Base-by-base conservation (phyloP, 495 filamentous ascomycete genomes). In the Aspergillus bridgeri region DNA sequence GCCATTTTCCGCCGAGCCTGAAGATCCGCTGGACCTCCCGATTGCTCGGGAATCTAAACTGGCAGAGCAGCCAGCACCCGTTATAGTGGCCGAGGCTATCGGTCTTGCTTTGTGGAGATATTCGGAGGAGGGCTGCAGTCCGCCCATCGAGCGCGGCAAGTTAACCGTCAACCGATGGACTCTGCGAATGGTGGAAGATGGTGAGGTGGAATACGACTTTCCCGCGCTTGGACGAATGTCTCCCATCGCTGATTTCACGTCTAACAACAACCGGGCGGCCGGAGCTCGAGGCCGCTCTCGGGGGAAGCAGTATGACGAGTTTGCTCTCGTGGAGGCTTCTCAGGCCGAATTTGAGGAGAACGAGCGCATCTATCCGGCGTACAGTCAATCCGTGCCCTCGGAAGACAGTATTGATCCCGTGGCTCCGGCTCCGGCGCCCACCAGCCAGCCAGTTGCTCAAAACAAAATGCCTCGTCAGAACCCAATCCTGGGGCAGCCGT, bases 201-300 rank as follows among this genome's bases (percentile, higher is more conserved):
- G 89, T 8, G 94, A 99, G 65, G 89, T 97, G 3, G 94, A 99
- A 62, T 91, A 90, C 63, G 94, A 99, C 67, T 98, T 99, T 61
- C 92, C 92, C 5, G 84, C 94, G 0, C 76, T 98, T 7, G 85
- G 86, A 54, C 82, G 94, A 44, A 91, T 83, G 23, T 87, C 89
- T 61, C 83, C 87, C 0, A 85, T 98, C 33, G 83, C 81, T 0
- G 86, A 95, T 43, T 98, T 96, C 60, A 92, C 91, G 0, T 94
- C 92, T 6, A 92, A 91, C 53, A 96, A 92, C 59, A 96, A 91
- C 67, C 84, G 80, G 24, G 80, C 81, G 27, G 82, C 68, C 58
- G 78, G 81, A 46, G 75, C 81, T 42, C 81, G 92, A 57, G 81
- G 85, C 29, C 78, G 92, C 33, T 84, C 89, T 53, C 82, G 88